Conservation (phyloP, 495 filamentous ascomycete genomes). For the Aspergillus campestris region DNA sequence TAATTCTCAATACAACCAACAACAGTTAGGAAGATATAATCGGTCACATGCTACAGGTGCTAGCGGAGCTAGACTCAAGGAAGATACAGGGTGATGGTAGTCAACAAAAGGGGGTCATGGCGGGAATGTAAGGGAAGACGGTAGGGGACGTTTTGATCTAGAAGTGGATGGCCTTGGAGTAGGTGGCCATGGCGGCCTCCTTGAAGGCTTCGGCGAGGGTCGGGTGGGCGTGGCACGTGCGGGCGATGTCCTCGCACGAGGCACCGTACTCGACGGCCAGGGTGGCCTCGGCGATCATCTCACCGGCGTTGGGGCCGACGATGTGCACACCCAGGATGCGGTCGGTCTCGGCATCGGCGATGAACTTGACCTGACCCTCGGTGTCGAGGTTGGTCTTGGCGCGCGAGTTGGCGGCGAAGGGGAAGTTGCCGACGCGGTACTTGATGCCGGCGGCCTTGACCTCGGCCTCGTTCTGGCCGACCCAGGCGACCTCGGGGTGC, state of each 20-base stretch:
- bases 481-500: conserved; percentile 96
- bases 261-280: conserved; percentile 95
- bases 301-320: conserved; percentile 88
- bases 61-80: conserved; percentile 34
- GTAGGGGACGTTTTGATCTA: conserved; percentile 37
- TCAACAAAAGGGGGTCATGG: conserved; percentile 18
- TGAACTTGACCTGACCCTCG: conserved; percentile 94
- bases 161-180: conserved; percentile 94
- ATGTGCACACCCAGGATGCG: conserved; percentile 93
- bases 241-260: conserved; percentile 86
- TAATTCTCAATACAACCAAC: conserved; percentile 13
- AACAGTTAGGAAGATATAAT: conserved; percentile 27
- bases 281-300: conserved; percentile 98
- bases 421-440: conserved; percentile 89
- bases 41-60: conserved; percentile 41
- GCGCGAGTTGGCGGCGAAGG: conserved; percentile 93
- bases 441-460: conserved; percentile 81
- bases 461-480: conserved; percentile 95
- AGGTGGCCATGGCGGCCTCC: conserved; percentile 98
- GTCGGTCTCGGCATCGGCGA: conserved; percentile 94
- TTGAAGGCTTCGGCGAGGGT: conserved; percentile 97
- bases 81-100: conserved; percentile 19
- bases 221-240: conserved; percentile 95
- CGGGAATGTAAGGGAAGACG: conserved; percentile 18
- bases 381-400: conserved; percentile 98